Base-by-base conservation (phyloP, 805 yeast species). In the Metschnikowia shivogae region DNA sequence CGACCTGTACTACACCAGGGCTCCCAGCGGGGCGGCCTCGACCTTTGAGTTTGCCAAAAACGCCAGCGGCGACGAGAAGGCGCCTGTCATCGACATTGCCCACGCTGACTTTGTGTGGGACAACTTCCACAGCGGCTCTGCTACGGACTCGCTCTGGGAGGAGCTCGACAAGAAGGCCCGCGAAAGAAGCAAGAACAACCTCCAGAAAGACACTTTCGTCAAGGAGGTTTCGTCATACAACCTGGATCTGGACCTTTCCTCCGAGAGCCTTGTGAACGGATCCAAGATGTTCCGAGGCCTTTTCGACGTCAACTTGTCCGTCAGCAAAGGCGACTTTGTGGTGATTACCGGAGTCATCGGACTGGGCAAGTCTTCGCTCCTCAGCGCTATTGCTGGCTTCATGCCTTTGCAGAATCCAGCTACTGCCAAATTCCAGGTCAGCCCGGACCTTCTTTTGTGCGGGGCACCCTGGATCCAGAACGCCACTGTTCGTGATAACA, bases 291-390 rank as follows among this genome's bases (percentile, higher is more conserved):
- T 68, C 54, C 60, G 61, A 10, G 74, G 75, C 6, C 61, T 71
- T 32, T 33, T 50, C 11, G 57, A 70, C 43, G 55, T 71, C 34
- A 62, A 64, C 48, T 58, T 71, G 44, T 42, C 53, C 4, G 50
- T 71, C 36, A 52, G 56, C 22, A 54, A 49, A 34, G 62, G 63
- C 17, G 74, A 70, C 48, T 71, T 71, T 49, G 59, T 71, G 35
- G 69, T 70, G 28, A 60, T 71, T 24, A 69, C 74, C 17, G 76
- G 76, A 26, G 60, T 62, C 35, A 70, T 70, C 49, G 76, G 76
- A 13, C 62, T 72, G 5, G 76, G 76, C 40, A 71, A 71, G 51
- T 57, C 74, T 1, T 68, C 75, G 2, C 59, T 71, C 32, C 62
- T 71, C 39, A 58, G 50, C 45, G 76, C 75, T 1, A 51, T 71